These are phyloP conservation scores for Blastocystis sp. DNA, from an alignment of 352 stramenopile genomes.

Conservation along the genomic window DNA sequence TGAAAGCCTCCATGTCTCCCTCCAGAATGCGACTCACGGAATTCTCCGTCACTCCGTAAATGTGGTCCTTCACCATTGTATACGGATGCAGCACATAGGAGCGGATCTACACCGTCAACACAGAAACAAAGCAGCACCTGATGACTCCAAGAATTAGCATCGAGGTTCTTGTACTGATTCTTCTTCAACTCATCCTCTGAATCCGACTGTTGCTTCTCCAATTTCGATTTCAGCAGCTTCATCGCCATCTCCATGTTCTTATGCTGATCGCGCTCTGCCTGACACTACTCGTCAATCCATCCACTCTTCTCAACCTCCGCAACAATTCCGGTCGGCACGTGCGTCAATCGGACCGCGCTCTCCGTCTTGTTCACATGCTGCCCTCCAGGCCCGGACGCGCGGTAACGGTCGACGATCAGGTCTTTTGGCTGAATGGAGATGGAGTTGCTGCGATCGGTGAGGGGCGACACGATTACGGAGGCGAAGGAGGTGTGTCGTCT, in stretches of 20 bases:
- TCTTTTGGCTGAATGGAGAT: conserved; percentile 87
- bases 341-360: conserved; percentile 89
- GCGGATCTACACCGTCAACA: neutral
- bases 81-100: conserved; percentile 58
- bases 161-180: conserved; percentile 10
- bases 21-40: conserved; percentile 19
- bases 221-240: conserved; percentile 20
- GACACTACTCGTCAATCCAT: neutral
- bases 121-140: neutral
- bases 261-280: conserved; percentile 76
- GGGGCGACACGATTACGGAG: conserved; percentile 68
- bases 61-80: conserved; percentile 58
- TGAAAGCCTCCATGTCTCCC: conserved; percentile 28
- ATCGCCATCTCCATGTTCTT: conserved; percentile 97
- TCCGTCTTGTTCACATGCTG: conserved; percentile 99
- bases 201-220: neutral
- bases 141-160: conserved; percentile 45
- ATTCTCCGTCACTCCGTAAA: conserved; percentile 4
- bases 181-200: conserved; percentile 5
- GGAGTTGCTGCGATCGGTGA: conserved; percentile 70
- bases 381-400: conserved; percentile 87
- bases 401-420: conserved; percentile 91
- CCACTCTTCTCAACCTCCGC: conserved; percentile 70
- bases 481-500: conserved; percentile 71
- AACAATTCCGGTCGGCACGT: conserved; percentile 91